Percentiles rank a stretch among this genome's conserved stretches.
phyloP scores from a whole-genome alignment of 108 stramenopile genomes.

The Fragilariopsis cylindrus region DNA sequence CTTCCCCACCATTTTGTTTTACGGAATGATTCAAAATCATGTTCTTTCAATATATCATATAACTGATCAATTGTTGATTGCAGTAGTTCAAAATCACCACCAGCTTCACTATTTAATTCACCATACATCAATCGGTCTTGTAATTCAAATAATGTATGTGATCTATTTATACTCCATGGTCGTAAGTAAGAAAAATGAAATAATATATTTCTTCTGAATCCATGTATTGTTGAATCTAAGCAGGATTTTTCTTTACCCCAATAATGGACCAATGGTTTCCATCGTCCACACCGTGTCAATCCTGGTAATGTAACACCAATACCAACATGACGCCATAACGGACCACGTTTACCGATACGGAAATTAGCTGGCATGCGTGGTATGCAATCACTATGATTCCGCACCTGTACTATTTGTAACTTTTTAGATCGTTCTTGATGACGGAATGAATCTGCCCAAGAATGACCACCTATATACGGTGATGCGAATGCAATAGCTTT shows the following conservation, averaged over 20 bases:
- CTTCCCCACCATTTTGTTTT: slow-evolving; percentile 3
- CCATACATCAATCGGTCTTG: slow-evolving; percentile 20
- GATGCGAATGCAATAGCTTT: slow-evolving; percentile 61
- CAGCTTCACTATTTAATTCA: not conserved
- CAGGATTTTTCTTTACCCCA: slow-evolving; percentile 21
- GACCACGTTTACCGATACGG: not conserved
- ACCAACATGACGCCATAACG: slow-evolving; percentile 23
- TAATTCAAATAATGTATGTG: slow-evolving; percentile 13
- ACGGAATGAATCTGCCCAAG: slow-evolving; percentile 55
- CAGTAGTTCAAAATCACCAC: slow-evolving; percentile 7
- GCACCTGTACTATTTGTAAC: slow-evolving; percentile 54
- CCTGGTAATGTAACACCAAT: slow-evolving; percentile 30
- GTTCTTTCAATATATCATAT: slow-evolving; percentile 2
- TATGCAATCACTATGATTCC: slow-evolving; percentile 42
- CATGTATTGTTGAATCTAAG: slow-evolving; percentile 5
- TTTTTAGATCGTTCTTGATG: slow-evolving; percentile 56
- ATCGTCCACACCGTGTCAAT: not conserved
- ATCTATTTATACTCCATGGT: slow-evolving; percentile 12
- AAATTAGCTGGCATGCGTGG: slow-evolving; percentile 7
- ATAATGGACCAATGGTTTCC: slow-evolving; percentile 14
- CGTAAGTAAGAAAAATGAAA: slow-evolving; percentile 5
- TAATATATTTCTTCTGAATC: slow-evolving; percentile 11
- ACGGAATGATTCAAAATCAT: slow-evolving; percentile 9
- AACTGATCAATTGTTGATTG: slow-evolving; percentile 7
- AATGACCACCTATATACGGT: slow-evolving; percentile 53